These are phyloP conservation scores for Acanthamoeba royreba DNA, from an alignment of 208 protist species.

Conservation along the genomic window DNA sequence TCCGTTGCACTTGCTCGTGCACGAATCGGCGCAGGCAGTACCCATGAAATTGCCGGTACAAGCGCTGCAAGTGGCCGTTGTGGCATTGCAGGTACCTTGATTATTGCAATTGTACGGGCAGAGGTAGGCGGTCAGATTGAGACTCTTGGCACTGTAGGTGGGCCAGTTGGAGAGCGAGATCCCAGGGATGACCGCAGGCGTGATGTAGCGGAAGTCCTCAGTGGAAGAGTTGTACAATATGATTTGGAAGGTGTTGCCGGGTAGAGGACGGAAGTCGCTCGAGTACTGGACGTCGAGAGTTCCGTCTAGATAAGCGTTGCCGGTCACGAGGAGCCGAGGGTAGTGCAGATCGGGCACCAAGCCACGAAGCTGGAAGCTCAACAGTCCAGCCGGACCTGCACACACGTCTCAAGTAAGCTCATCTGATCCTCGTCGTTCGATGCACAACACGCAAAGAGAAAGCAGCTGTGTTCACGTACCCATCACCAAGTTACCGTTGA, in stretches of 20 bases:
- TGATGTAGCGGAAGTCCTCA: constrained; percentile 15
- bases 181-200: neutral
- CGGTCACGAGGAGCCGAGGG: neutral
- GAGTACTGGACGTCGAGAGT: neutral
- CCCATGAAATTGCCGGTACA: neutral
- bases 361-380: neutral
- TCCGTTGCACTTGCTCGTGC: neutral
- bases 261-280: neutral
- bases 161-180: neutral
- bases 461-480: too few relatives aligned
- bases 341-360: neutral
- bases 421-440: too few relatives aligned
- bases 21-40: neutral
- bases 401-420: too few relatives aligned
- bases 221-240: neutral
- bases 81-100: neutral
- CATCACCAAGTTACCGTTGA: neutral
- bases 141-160: neutral
- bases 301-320: neutral
- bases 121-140: neutral
- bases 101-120: constrained; percentile 23
- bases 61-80: neutral
- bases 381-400: too few relatives aligned
- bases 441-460: too few relatives aligned
- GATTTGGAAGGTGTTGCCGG: neutral